Conservation (phyloP, 1,284 basidiomycete species). For the Porodaedalea pini region DNA sequence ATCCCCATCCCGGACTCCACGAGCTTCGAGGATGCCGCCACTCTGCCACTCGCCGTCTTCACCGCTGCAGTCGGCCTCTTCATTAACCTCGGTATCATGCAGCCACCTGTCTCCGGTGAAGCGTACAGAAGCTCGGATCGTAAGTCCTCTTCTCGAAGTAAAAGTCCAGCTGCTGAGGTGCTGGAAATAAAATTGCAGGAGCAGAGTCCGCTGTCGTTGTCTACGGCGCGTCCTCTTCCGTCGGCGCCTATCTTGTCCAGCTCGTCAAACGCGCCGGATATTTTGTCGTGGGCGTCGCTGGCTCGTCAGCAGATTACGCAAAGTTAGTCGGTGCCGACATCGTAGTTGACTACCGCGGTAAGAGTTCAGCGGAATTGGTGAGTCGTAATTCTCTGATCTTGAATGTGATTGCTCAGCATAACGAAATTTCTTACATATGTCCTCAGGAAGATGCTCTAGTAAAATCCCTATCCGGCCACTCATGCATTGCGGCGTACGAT, state of each 20-base stretch:
- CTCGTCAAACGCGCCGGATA: slow-evolving; percentile 28
- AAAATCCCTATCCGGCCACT: neutral
- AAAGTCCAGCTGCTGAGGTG: neutral
- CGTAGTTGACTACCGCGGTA: slow-evolving; percentile 29
- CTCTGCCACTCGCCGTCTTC: slow-evolving; percentile 31
- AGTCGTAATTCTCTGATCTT: neutral
- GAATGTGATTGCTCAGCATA: neutral
- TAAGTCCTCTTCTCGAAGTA: neutral
- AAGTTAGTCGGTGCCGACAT: slow-evolving; percentile 27
- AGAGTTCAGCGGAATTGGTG: slow-evolving; percentile 1
- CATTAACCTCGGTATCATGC: slow-evolving; percentile 25
- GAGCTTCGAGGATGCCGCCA: slow-evolving; percentile 32
- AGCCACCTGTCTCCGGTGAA: slow-evolving; percentile 13
- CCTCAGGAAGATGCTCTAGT: slow-evolving; percentile 13
- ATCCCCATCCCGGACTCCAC: slow-evolving; percentile 4
- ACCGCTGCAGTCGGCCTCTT: slow-evolving; percentile 35
- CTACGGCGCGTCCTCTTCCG: slow-evolving; percentile 32
- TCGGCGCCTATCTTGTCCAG: slow-evolving; percentile 33
- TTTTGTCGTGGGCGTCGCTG: slow-evolving; percentile 32
- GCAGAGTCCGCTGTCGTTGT: slow-evolving; percentile 26
- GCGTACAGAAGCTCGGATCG: neutral
- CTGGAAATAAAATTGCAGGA: neutral
- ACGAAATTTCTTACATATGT: no score
- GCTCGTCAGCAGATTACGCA: slow-evolving; percentile 22
- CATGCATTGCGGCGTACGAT: slow-evolving; percentile 8